Evolutionary conservation across 306 rosid genomes (phyloP).

Genomic region (Glycine tomentella): DNA sequence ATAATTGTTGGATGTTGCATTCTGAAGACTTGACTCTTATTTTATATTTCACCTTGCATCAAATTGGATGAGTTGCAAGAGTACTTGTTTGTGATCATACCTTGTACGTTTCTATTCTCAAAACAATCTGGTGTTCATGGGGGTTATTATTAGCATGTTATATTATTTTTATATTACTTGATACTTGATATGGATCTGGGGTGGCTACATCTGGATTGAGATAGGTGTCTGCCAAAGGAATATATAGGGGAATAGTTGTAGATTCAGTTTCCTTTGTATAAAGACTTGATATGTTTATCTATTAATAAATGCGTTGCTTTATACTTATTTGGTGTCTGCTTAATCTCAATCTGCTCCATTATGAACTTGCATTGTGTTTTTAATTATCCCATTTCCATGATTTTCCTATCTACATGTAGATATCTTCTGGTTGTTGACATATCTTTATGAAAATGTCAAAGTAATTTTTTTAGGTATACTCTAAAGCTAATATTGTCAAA

Average conservation of each 20-base stretch:
- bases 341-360: not conserved
- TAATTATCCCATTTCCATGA: conserved; percentile 11
- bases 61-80: conserved; percentile 48
- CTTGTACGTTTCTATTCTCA: conserved; percentile 49
- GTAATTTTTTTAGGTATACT: not conserved
- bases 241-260: conserved; percentile 10
- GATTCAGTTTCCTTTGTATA: conserved; percentile 11
- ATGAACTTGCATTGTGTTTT: conserved; percentile 27
- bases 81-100: conserved; percentile 39
- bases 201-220: conserved; percentile 32
- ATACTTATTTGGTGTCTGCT: conserved; percentile 22
- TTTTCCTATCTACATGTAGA: not conserved
- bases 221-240: not conserved
- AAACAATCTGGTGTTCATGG: conserved; percentile 36
- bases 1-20: conserved; percentile 23
- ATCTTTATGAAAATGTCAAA: not conserved
- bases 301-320: not conserved
- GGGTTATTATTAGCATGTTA: not conserved
- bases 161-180: not conserved
- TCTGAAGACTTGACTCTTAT: conserved; percentile 43
- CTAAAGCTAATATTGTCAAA: not conserved
- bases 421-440: conserved; percentile 26
- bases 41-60: conserved; percentile 35
- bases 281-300: not conserved
- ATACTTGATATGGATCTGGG: conserved; percentile 8